Evolutionary conservation across 805 yeast species (phyloP), one percentile per base, ranked within the genome.

Genomic region (Soucietia sequanensis): DNA sequence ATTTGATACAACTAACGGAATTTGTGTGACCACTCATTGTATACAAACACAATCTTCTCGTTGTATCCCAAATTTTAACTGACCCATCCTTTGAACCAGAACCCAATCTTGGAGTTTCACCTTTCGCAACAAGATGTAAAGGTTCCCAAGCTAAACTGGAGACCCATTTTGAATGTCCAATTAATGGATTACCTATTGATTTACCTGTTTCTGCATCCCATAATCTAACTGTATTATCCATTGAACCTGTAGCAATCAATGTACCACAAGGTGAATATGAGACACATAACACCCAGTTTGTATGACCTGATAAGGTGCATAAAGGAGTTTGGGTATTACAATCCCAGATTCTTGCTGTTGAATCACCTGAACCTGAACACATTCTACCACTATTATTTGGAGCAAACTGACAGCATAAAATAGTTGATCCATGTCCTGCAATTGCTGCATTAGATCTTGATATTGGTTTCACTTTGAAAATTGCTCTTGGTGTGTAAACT

Each of bases 281-380:
- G 6, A 84, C 96, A 57, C 95, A 84, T 29, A 93, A 66, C 5
- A 93, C 98, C 96, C 97, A 93, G 64, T 90, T 88, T 8, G 78
- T 67, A 53, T 93, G 99, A 1, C 98, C 98, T 4, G 70, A 52
- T 34, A 93, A 65, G 0, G 95, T 86, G 42, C 78, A 75, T 53
- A 81, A 67, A 6, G 96, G 96, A 0, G 99, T 93, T 47, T 87
- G 93, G 0, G 98, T 90, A 50, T 88, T 82, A 59, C 96, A 85
- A 62, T 90, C 97, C 99, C 99, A 93, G 31, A 91, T 76, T 55
- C 98, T 72, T 2, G 98, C 97, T 6, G 98, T 90, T 23, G 83
- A 78, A 60, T 93, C 99, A 29, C 99, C 99, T 5, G 96, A 87
- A 23, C 99, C 99, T 0, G 97, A 84, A 26, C 86, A 93, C 83